Evolutionary conservation across 129 eudicot species (phyloP).

Genomic region (Silybum marianum): DNA sequence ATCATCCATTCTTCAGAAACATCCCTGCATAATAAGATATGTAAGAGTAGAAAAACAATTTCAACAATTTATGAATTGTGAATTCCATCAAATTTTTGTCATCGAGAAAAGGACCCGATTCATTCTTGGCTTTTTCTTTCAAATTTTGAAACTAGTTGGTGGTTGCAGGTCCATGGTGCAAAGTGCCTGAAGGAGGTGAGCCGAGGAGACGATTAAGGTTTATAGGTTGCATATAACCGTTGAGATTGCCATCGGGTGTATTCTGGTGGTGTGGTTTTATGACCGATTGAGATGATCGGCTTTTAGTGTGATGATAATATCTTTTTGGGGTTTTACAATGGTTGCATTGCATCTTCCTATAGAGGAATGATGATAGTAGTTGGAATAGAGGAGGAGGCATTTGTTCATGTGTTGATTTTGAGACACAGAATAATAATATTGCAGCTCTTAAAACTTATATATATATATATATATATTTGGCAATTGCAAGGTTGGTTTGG

Average conservation of each 20-base stretch:
- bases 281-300: slow-evolving; percentile 6
- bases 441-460: neutral
- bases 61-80: neutral
- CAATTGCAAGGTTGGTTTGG: neutral
- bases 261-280: neutral
- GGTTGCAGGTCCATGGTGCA: slow-evolving; percentile 24
- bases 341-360: slow-evolving; percentile 3
- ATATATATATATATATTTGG: neutral
- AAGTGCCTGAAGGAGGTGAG: slow-evolving; percentile 15
- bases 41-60: neutral
- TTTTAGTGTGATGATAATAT: neutral
- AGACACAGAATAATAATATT: neutral
- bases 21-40: slow-evolving; percentile 25
- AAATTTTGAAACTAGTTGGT: neutral
- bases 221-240: neutral
- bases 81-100: neutral
- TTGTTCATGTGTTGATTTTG: neutral
- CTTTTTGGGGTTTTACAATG: neutral
- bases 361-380: neutral
- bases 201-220: neutral
- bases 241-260: neutral
- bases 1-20: slow-evolving; percentile 71
- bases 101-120: neutral
- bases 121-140: neutral
- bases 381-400: slow-evolving; percentile 7